Conservation (phyloP, 495 filamentous ascomycete species). For the Xanthoparmelia taractica region DNA sequence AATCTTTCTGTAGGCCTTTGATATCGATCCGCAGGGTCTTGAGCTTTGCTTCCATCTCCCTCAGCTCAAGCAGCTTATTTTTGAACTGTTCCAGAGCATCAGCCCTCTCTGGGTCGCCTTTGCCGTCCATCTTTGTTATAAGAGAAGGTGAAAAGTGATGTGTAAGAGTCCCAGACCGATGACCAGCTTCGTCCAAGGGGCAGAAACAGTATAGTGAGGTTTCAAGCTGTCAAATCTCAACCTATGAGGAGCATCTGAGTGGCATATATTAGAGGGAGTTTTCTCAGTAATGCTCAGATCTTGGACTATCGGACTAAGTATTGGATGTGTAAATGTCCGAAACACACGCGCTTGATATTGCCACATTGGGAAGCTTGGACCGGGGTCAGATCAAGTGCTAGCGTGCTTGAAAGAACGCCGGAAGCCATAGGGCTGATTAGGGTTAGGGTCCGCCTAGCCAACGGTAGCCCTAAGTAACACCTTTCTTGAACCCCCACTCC, state of each 20-base stretch:
- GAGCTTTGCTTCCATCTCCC: constrained; percentile 97
- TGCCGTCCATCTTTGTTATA: constrained; percentile 39
- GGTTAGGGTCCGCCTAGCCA: no score
- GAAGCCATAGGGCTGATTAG: no score
- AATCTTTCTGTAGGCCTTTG: constrained; percentile 88
- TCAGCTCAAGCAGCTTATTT: constrained; percentile 85
- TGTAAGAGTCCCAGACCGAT: constrained; percentile 1
- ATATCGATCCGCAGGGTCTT: constrained; percentile 88
- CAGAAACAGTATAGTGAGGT: neutral
- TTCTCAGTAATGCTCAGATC: neutral
- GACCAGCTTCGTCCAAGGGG: neutral
- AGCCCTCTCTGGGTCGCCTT: constrained; percentile 59
- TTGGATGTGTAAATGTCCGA: no score
- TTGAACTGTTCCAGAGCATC: constrained; percentile 84
- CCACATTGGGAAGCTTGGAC: no score
- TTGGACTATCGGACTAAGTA: neutral
- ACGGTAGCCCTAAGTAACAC: no score
- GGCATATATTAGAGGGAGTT: neutral
- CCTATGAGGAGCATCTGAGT: neutral
- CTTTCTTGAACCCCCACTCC: no score
- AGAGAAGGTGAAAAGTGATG: neutral
- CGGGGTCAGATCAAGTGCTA: no score
- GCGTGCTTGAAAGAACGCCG: no score
- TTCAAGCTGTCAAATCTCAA: neutral
- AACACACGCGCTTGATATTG: no score